phyloP scores from a whole-genome alignment of 2,329 filamentous ascomycete species.

The Pseudocercospora vitis region DNA sequence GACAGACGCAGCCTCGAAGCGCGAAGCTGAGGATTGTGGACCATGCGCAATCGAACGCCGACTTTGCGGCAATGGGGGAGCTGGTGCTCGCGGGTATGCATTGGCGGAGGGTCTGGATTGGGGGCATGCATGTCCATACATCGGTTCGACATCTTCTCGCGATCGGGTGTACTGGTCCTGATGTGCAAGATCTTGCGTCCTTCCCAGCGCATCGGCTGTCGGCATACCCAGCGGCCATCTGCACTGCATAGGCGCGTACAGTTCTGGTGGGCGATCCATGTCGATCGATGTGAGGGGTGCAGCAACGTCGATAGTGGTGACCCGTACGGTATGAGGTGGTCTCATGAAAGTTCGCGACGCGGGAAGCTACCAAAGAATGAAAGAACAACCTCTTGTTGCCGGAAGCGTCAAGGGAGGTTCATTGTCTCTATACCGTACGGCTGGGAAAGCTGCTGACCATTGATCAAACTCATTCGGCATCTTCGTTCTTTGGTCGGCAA shows the following conservation, averaged over 20 bases:
- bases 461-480: neutral
- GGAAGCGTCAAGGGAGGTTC: neutral
- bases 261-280: neutral
- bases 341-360: neutral
- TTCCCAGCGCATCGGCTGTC: neutral
- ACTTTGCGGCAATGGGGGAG: neutral
- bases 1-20: neutral
- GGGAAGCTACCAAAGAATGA: conserved; percentile 1
- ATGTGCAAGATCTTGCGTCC: neutral
- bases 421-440: no score
- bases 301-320: neutral
- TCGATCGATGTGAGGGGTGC: neutral
- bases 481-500: no score
- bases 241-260: neutral
- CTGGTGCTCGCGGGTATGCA: neutral
- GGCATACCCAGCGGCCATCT: conserved; percentile 6
- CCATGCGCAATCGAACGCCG: neutral
- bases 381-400: neutral
- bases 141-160: neutral
- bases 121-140: neutral
- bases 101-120: neutral
- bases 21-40: neutral
- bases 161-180: neutral
- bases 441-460: no score
- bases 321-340: neutral